Evolutionary conservation across 495 filamentous ascomycete species (phyloP), one percentile per base, ranked within the genome.

Genomic region (Choiromyces venosus): DNA sequence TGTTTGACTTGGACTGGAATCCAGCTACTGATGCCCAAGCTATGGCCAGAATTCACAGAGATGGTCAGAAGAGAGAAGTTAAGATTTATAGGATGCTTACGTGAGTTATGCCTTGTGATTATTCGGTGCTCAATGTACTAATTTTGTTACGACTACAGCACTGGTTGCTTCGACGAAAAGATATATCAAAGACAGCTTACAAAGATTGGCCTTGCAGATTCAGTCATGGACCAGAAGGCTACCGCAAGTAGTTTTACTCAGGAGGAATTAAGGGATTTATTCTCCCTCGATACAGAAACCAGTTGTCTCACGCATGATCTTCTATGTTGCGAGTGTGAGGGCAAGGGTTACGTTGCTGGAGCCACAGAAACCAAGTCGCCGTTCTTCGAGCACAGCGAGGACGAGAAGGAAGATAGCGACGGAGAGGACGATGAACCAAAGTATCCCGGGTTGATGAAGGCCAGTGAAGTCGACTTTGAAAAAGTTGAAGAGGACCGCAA

Each of bases 1-100:
- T 94, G 3, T 93, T 93, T 78, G 91, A 94, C 76, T 86, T 91
- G 8, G 91, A 93, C 82, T 94, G 91, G 91, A 94, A 94, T 76
- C 91, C 91, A 1, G 89, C 90, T 10, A 93, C 90, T 3, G 91
- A 94, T 76, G 83, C 90, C 29, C 91, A 94, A 80, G 91, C 91
- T n/a, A 93, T 94, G 92, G 91, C 91, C 2, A 87, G 91, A 5
- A 91, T 94, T 66, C 91, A 93, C 80, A 86, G 91, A 38, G 91
- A 93, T 75, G 91, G 91, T 21, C 91, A 94, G 79, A 92, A 89
- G 80, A 83, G 84, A 3, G 86, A 86, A 10, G 91, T 91, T 76
- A 86, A 87, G 39, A 92, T 94, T 71, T 94, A 94, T 79, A 86
- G 91, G 25, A 84, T 94, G 66, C 78, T 94, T 42, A 88, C 90